These are phyloP conservation scores for Talaromyces wortmannii DNA, from an alignment of 495 filamentous ascomycete genomes.

Conservation along the genomic window DNA sequence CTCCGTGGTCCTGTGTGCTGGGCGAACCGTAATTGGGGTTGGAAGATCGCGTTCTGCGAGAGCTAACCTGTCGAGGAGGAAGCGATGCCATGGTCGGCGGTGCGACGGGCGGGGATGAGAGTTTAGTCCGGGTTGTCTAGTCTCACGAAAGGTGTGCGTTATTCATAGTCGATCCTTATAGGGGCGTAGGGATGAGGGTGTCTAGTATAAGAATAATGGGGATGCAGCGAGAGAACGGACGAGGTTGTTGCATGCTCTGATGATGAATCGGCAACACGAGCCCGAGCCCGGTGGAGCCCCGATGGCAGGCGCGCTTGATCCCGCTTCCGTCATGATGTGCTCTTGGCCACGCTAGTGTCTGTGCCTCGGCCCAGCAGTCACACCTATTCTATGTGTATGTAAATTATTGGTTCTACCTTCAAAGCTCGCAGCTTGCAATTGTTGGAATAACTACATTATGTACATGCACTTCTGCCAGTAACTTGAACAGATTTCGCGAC, in stretches of 20 bases:
- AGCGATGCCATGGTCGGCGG: constrained; percentile 29
- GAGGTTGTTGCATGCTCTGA: no score
- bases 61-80: constrained; percentile 20
- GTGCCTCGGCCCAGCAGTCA: no score
- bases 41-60: constrained; percentile 21
- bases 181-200: background rate
- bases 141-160: background rate
- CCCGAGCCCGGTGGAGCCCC: no score
- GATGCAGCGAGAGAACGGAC: background rate
- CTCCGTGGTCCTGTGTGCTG: background rate
- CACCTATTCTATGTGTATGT: no score
- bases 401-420: no score
- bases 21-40: constrained; percentile 3
- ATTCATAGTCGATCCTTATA: background rate
- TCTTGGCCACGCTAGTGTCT: no score
- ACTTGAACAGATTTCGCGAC: background rate
- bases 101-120: background rate
- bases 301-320: no score
- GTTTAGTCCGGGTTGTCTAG: background rate
- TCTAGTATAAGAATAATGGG: background rate
- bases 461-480: background rate
- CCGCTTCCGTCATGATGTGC: no score
- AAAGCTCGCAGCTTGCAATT: background rate
- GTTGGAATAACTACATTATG: background rate
- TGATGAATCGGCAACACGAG: no score